A percentile compares a stretch with the other conserved stretches of the same genome.
These are phyloP conservation scores for Viola pubescens DNA, from an alignment of 441 rosid species.

Conservation along the genomic window DNA sequence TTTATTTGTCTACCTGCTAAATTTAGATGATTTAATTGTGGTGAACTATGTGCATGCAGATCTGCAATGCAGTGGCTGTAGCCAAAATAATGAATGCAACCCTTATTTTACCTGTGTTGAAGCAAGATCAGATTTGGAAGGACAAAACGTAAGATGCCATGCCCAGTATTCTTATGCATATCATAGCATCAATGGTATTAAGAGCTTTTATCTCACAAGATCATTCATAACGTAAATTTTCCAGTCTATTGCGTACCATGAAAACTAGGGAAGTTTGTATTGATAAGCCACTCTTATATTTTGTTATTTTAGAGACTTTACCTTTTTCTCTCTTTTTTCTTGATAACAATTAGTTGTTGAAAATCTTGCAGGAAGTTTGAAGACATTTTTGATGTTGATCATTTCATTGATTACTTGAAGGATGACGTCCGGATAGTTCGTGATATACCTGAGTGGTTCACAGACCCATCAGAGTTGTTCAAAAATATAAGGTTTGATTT, in stretches of 20 bases:
- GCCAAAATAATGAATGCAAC: slow-evolving; percentile 98
- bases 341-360: not conserved
- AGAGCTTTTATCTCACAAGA: not conserved
- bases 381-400: slow-evolving; percentile 91
- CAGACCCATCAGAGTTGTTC: slow-evolving; percentile 85
- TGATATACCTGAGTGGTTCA: slow-evolving; percentile 94
- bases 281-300: not conserved
- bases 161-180: not conserved
- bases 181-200: not conserved
- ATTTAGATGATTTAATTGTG: slow-evolving; percentile 3
- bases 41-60: slow-evolving; percentile 53
- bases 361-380: slow-evolving; percentile 72
- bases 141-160: slow-evolving; percentile 75
- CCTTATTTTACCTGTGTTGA: slow-evolving; percentile 88
- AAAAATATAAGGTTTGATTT: slow-evolving; percentile 70
- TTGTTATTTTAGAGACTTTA: slow-evolving; percentile 6
- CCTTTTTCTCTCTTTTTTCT: not conserved
- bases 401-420: slow-evolving; percentile 92
- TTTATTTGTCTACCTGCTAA: slow-evolving; percentile 6
- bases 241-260: too few relatives aligned
- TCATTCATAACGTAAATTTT: not conserved
- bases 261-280: too few relatives aligned
- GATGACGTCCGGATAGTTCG: slow-evolving; percentile 84
- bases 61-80: slow-evolving; percentile 98
- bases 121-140: slow-evolving; percentile 99